Evolutionary conservation across 1,284 basidiomycete species (phyloP), one percentile per base, ranked within the genome.

Genomic region (Laetiporus sulphureus): DNA sequence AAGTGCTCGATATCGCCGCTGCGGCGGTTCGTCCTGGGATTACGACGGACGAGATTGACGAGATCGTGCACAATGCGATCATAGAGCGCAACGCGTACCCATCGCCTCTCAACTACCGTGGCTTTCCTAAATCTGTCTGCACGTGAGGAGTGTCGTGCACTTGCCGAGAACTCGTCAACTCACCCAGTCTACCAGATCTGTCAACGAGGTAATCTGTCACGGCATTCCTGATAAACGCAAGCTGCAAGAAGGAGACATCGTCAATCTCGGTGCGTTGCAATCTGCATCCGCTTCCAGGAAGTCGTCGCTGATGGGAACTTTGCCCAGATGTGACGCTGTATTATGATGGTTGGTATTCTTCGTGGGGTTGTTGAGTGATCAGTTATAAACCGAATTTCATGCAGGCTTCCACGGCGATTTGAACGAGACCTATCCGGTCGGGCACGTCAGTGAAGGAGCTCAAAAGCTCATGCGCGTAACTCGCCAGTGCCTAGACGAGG

Each of bases 121-220:
- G 78, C 38, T 99, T 87, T 62, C 95, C 95, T 20, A 97, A 98
- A 71, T 96, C 91, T 33, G 81, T 97, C 36, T 99, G 96, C 83
- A 95, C 88, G 81, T 89, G 67, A 58, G 87, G 76, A 19, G 12
- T 24, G 45, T 5, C 37, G 8, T 23, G 22, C 44, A 35, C 23
- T 12, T 7, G 41, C 4, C 11, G 4, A 7, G 12, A 2, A 19
- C 2, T 19, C n/a, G 25, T 41, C 32, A 18, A 44, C 44, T 44
- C 39, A 21, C 47, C 38, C 8, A 34, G 42, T n/a, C 41, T 32
- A 41, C 32, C 52, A 88, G 87, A 23, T 92, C 90, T 21, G 70
- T 99, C 32, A 99, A 99, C 65, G 96, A 99, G 64, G 85, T 83
- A 43, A 95, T 99, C 56, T 99, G 96, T 62, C 96, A 99, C 63